phyloP scores from a whole-genome alignment of 2,329 filamentous ascomycete genomes.

The Cladophialophora psammophila region DNA sequence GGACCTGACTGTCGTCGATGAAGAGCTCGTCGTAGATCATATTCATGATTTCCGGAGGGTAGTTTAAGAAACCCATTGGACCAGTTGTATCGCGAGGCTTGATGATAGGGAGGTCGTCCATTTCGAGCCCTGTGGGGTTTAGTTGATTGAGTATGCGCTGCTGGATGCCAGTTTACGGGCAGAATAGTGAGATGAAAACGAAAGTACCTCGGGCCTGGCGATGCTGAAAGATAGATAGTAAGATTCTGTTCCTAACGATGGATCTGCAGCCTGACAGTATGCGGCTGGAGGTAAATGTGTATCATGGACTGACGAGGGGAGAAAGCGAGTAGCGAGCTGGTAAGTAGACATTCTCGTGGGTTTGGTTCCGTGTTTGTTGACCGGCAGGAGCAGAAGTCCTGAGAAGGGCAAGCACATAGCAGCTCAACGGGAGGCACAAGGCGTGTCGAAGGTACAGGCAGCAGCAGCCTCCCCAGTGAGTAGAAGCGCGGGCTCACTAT shows the following conservation, averaged over 20 bases:
- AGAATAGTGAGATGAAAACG: slow-evolving; percentile 4
- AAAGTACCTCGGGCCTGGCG: not conserved
- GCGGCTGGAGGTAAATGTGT: not conserved
- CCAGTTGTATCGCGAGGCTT: slow-evolving; percentile 12
- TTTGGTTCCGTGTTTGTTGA: not conserved
- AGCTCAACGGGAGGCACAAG: not conserved
- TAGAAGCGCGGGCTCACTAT: not conserved
- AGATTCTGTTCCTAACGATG: slow-evolving; percentile 12
- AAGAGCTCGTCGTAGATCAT: slow-evolving; percentile 27
- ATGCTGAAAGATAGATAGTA: slow-evolving; percentile 10
- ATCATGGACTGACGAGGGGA: not conserved
- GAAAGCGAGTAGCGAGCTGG: not conserved
- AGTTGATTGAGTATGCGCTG: not conserved
- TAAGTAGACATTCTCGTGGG: not conserved
- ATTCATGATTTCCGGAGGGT: slow-evolving; percentile 29
- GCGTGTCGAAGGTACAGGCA: not conserved
- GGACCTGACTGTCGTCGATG: slow-evolving; percentile 22
- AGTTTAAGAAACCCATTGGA: slow-evolving; percentile 29
- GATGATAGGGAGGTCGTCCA: slow-evolving; percentile 6
- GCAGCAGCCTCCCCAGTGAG: not conserved
- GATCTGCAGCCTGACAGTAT: not conserved
- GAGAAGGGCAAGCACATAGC: not conserved
- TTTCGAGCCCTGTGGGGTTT: slow-evolving; percentile 2
- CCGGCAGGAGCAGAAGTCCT: not conserved
- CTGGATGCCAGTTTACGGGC: not conserved